phyloP scores from a whole-genome alignment of 208 protist species.

The Entamoeba dispar region DNA sequence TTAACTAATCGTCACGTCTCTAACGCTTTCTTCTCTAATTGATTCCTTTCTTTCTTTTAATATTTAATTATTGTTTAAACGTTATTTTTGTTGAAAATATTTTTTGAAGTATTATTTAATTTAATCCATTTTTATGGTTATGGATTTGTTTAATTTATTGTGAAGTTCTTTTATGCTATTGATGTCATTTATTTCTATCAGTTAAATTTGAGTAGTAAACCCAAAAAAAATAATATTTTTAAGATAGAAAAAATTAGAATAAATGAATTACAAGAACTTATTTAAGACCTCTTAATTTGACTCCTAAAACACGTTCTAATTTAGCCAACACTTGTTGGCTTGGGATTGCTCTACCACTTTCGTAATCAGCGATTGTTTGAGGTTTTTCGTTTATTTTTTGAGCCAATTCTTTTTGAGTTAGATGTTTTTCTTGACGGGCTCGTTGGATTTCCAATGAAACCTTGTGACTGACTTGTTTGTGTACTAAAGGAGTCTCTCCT shows the following conservation, averaged over 20 bases:
- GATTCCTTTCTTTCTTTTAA: too few relatives aligned
- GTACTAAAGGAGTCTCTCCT: background rate
- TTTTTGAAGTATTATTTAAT: too few relatives aligned
- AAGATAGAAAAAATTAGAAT: too few relatives aligned
- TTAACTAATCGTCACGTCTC: background rate
- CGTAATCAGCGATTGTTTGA: background rate
- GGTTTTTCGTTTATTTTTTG: background rate
- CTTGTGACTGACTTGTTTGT: background rate
- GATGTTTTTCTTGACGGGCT: background rate
- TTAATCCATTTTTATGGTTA: too few relatives aligned
- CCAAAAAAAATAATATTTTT: too few relatives aligned
- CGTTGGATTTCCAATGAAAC: background rate
- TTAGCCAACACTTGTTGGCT: background rate
- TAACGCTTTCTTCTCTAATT: background rate
- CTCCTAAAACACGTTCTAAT: background rate
- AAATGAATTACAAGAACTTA: too few relatives aligned
- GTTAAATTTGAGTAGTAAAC: too few relatives aligned
- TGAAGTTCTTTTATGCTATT: too few relatives aligned
- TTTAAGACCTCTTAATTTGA: background rate
- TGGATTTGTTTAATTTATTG: too few relatives aligned
- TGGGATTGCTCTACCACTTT: background rate
- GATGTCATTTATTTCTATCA: too few relatives aligned
- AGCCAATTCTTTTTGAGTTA: background rate
- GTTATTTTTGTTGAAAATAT: too few relatives aligned
- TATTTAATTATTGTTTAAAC: too few relatives aligned